Conservation (phyloP, 2,329 filamentous ascomycete genomes). For the Septoria petroselini region DNA sequence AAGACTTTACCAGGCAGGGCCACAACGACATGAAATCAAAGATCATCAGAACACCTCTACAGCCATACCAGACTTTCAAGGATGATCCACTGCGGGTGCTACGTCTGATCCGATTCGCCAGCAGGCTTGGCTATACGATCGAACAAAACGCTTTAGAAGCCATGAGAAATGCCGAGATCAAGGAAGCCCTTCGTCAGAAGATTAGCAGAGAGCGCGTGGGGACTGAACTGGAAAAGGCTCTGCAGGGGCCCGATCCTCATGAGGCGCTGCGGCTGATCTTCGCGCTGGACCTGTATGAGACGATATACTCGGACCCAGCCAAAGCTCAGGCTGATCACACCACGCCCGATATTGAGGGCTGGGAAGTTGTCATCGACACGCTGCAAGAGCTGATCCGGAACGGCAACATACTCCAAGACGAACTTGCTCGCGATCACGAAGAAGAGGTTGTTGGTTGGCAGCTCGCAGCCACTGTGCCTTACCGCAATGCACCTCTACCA, state of each 20-base stretch:
- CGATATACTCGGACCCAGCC: slow-evolving; percentile 69
- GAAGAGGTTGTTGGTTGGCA: slow-evolving; percentile 74
- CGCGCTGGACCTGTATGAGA: slow-evolving; percentile 63
- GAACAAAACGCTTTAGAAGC: slow-evolving; percentile 64
- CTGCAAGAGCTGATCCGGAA: slow-evolving; percentile 53
- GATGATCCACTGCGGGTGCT: slow-evolving; percentile 88
- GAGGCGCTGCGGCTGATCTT: slow-evolving; percentile 64
- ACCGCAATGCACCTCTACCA: slow-evolving; percentile 54
- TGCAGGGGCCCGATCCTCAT: slow-evolving; percentile 67
- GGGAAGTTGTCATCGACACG: slow-evolving; percentile 62
- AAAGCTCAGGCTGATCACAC: slow-evolving; percentile 47
- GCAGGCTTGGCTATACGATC: slow-evolving; percentile 75
- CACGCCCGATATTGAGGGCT: slow-evolving; percentile 58
- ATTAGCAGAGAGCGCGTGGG: slow-evolving; percentile 90
- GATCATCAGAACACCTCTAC: slow-evolving; percentile 79
- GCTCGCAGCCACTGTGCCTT: slow-evolving; percentile 71
- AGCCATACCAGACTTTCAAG: slow-evolving; percentile 87
- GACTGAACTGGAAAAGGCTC: slow-evolving; percentile 85
- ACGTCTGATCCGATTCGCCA: slow-evolving; percentile 84
- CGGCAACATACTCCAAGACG: slow-evolving; percentile 22
- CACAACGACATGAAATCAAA: slow-evolving; percentile 68
- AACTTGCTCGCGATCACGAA: slow-evolving; percentile 60
- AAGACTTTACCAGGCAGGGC: slow-evolving; percentile 77
- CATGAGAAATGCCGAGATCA: slow-evolving; percentile 78
- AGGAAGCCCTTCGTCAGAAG: slow-evolving; percentile 74